A percentile compares a stretch with the other conserved stretches of the same genome.
phyloP scores from a whole-genome alignment of 495 filamentous ascomycete species.

The Terfezia boudieri region DNA sequence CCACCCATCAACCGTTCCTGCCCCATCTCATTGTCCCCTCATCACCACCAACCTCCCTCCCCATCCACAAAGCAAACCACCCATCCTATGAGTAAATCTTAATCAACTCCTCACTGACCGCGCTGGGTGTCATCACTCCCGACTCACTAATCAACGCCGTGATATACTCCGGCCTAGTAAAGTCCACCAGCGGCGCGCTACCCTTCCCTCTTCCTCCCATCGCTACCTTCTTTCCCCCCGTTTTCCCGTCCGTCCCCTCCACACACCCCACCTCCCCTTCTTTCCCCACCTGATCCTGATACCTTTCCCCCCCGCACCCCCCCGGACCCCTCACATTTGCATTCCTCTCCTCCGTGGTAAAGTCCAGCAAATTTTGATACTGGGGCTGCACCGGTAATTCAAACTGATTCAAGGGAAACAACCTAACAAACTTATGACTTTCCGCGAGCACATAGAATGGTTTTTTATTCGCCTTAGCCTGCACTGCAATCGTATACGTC shows the following conservation, averaged over 20 bases:
- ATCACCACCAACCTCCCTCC: too few species aligned
- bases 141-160: constrained; percentile 58
- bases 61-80: too few species aligned
- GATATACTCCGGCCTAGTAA: constrained; percentile 61
- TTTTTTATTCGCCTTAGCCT: constrained; percentile 55
- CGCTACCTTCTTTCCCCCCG: constrained; percentile 14
- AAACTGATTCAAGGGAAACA: constrained; percentile 58
- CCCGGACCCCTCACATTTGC: constrained; percentile 1
- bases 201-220: constrained; percentile 8
- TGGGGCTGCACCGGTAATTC: constrained; percentile 41
- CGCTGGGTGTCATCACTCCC: constrained; percentile 42
- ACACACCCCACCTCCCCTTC: constrained; percentile 19
- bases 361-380: constrained; percentile 45
- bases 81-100: neutral
- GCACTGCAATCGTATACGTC: constrained; percentile 68
- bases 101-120: neutral
- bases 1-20: too few species aligned
- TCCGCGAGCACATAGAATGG: constrained; percentile 83
- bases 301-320: constrained; percentile 24
- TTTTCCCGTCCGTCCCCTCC: constrained; percentile 13
- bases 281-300: neutral
- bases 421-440: constrained; percentile 79
- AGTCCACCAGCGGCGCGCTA: constrained; percentile 47
- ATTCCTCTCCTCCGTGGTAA: constrained; percentile 28
- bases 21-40: too few species aligned